phyloP scores from a whole-genome alignment of 1,139 yeast species.

The Candida freyschussii region DNA sequence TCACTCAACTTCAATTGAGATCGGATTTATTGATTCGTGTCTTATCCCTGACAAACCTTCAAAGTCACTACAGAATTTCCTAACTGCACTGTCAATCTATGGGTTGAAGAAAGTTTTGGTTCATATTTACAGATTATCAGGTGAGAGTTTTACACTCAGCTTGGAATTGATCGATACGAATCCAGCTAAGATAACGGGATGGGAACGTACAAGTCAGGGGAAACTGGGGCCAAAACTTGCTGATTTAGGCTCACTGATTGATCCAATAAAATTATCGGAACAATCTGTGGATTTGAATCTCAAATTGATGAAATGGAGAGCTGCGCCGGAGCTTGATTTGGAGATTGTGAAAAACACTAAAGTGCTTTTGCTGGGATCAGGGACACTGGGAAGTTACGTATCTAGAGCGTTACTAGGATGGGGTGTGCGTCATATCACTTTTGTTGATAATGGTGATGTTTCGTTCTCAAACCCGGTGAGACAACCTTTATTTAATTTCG shows the following conservation, averaged over 20 bases:
- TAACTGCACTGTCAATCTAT: constrained; percentile 44
- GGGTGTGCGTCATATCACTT: constrained; percentile 83
- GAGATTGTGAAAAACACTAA: constrained; percentile 55
- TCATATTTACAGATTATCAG: constrained; percentile 31
- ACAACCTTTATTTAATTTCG: constrained; percentile 77
- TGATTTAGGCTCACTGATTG: constrained; percentile 72
- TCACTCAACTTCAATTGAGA: constrained; percentile 10
- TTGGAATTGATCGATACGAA: constrained; percentile 14
- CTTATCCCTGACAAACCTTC: constrained; percentile 47
- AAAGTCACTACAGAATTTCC: constrained; percentile 59
- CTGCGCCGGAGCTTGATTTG: constrained; percentile 75
- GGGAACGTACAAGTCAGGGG: constrained; percentile 81
- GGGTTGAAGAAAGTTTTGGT: constrained; percentile 39
- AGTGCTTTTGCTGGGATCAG: constrained; percentile 86
- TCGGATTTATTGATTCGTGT: constrained; percentile 63
- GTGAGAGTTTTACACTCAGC: constrained; percentile 25
- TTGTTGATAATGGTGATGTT: constrained; percentile 85
- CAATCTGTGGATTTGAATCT: constrained; percentile 90
- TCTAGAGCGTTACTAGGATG: constrained; percentile 84
- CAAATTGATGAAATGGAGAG: constrained; percentile 94
- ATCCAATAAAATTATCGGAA: constrained; percentile 76
- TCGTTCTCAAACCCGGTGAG: constrained; percentile 94
- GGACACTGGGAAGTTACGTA: constrained; percentile 92
- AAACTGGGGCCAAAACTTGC: constrained; percentile 78
- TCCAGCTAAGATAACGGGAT: constrained; percentile 54